A percentile compares a stretch with the other conserved stretches of the same genome.
Conservation (phyloP, 805 yeast genomes). For the Candida tibetensis region DNA sequence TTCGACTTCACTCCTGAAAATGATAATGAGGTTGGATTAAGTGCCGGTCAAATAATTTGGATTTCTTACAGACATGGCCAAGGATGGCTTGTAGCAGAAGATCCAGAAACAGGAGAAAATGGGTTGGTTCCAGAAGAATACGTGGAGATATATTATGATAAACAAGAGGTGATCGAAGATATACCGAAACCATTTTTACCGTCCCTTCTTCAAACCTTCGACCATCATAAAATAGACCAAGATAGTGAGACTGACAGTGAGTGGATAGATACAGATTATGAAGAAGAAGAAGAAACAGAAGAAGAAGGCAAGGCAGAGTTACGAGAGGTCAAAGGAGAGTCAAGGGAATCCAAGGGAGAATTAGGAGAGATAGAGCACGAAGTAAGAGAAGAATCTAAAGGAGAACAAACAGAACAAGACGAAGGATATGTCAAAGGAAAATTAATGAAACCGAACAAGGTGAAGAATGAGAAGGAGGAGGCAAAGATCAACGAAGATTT, state of each 20-base stretch:
- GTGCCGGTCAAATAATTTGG: conserved; percentile 80
- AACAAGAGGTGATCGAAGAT: conserved; percentile 27
- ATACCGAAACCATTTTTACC: conserved; percentile 50
- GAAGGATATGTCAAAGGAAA: background rate
- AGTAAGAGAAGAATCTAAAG: too few relatives aligned
- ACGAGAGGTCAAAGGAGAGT: background rate
- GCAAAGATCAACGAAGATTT: background rate
- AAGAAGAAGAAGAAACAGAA: conserved; percentile 18
- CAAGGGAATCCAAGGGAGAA: background rate
- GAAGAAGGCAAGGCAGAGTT: conserved; percentile 5
- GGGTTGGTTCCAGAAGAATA: conserved; percentile 96
- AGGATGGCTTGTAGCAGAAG: conserved; percentile 96
- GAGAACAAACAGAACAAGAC: too few relatives aligned
- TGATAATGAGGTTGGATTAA: conserved; percentile 79
- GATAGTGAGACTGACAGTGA: conserved; percentile 20
- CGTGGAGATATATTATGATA: conserved; percentile 52
- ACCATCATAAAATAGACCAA: conserved; percentile 1
- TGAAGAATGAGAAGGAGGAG: background rate
- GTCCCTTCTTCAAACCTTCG: conserved; percentile 23
- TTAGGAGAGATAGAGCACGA: background rate
- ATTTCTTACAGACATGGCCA: conserved; percentile 92
- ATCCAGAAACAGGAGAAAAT: conserved; percentile 70
- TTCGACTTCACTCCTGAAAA: conserved; percentile 92
- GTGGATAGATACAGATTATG: conserved; percentile 30
- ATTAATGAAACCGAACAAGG: background rate